Evolutionary conservation across 805 yeast species (phyloP).

Genomic region (Metschnikowia arizonensis): DNA sequence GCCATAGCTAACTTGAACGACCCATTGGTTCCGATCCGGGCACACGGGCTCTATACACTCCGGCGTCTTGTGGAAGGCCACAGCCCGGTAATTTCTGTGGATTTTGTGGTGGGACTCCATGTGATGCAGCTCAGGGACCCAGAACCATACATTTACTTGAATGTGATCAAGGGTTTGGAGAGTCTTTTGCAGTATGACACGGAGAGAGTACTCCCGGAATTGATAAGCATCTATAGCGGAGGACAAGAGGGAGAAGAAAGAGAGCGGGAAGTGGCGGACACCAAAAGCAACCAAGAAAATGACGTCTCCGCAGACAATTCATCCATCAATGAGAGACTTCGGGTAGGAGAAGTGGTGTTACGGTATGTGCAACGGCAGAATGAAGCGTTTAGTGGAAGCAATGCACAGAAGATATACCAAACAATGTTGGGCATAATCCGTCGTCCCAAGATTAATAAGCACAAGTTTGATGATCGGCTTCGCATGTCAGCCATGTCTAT

Average conservation of each 20-base stretch:
- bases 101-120: conserved; percentile 58
- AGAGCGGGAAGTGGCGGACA: conserved; percentile 1
- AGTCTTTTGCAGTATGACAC: conserved; percentile 48
- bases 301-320: too few relatives aligned
- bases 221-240: conserved; percentile 37
- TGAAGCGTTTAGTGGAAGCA: conserved; percentile 44
- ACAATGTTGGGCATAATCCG: conserved; percentile 40
- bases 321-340: conserved; percentile 70
- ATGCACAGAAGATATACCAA: conserved; percentile 41
- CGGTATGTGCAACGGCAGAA: conserved; percentile 51
- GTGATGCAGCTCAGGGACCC: conserved; percentile 62
- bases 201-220: conserved; percentile 30
- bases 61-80: conserved; percentile 49
- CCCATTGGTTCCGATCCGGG: conserved; percentile 77
- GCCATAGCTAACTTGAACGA: conserved; percentile 72
- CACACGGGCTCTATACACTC: conserved; percentile 72
- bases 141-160: conserved; percentile 85
- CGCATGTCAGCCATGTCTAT: conserved; percentile 87
- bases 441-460: conserved; percentile 20
- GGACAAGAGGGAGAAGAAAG: conserved; percentile 10
- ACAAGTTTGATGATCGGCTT: conserved; percentile 50
- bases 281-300: not conserved
- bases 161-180: conserved; percentile 75
- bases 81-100: conserved; percentile 49
- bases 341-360: conserved; percentile 76